Base-by-base conservation (phyloP, 345 rosid species). In the Syzygium aromaticum region DNA sequence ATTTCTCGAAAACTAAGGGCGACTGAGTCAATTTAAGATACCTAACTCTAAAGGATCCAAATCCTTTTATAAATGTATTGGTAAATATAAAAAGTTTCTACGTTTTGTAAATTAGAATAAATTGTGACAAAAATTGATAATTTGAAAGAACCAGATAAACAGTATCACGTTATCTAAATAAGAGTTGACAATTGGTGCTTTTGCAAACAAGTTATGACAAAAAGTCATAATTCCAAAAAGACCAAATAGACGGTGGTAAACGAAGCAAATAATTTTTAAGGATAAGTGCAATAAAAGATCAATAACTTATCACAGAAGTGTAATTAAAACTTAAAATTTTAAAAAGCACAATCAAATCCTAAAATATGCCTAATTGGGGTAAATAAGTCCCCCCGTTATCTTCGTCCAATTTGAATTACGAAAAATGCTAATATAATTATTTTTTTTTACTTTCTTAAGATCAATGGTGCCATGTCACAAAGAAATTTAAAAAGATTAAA, bases 381-480 rank as follows among this genome's bases (percentile, higher is more conserved):
- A 40, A 40, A 40, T 40, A 40, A 40, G 43, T 40, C 6, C 59
- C 3, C 22, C 5, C 0, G 0, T 54, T 21, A 54, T 3, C 9
- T 54, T 54, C 11, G 3, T 54, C 10, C 2, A 56, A 56, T 56
- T 56, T 56, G n/a, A 56, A 0, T 56, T 22, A 56, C 25, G 12
- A 1, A 56, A 56, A 56, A 56, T 56, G 23, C 0, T 0, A 23
- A 12, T 0, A 0, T 23, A 8, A 4, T 12, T 56, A 22, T 56
- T 12, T 56, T 56, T 56, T 23, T 56, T 56, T 23, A 56, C n/a
- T 56, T 56, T 56, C 13, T 56, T 56, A 56, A 56, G 61, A 27
- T 27, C 23, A 23, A 56, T 56, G n/a, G 25, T 0, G 13, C 61
- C 0, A 0, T 27, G 25, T 56, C 5, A 54, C 3, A 27, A 22